Conservation (phyloP, 257 asterid genomes). For the Ajuga chamaepitys region DNA sequence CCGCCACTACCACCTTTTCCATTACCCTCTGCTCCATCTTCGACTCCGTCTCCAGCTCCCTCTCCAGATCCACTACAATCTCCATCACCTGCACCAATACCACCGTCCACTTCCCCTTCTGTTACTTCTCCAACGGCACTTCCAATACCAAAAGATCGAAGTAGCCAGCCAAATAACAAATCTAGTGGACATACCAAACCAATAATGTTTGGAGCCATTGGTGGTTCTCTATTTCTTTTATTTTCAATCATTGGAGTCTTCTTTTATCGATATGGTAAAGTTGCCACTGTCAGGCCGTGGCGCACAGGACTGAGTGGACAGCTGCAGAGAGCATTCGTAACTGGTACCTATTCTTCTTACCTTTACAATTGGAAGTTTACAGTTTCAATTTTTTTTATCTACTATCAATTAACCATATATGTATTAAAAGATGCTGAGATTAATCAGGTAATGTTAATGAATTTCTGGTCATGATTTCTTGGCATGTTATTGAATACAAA, state of each 20-base stretch:
- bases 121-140: constrained; percentile 31
- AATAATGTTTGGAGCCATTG: constrained; percentile 36
- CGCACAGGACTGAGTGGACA: constrained; percentile 91
- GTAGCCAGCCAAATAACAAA: neutral
- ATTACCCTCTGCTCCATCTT: neutral
- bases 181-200: constrained; percentile 10
- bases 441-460: neutral
- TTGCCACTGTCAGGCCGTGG: constrained; percentile 87
- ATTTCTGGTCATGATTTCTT: too few relatives aligned
- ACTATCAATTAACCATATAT: neutral
- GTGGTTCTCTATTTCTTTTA: constrained; percentile 48
- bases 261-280: constrained; percentile 41
- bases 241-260: constrained; percentile 21
- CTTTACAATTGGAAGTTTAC: neutral
- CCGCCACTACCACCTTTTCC: neutral
- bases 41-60: neutral
- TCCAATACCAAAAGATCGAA: constrained; percentile 12
- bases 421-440: neutral
- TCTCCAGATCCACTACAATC: constrained; percentile 19
- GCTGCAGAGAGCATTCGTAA: constrained; percentile 78
- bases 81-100: constrained; percentile 23
- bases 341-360: constrained; percentile 38
- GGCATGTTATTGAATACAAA: neutral
- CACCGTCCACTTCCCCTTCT: constrained; percentile 23
- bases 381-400: neutral